These are phyloP conservation scores for Apiospora malaysiana DNA, from an alignment of 2,329 filamentous ascomycete species.

Conservation along the genomic window DNA sequence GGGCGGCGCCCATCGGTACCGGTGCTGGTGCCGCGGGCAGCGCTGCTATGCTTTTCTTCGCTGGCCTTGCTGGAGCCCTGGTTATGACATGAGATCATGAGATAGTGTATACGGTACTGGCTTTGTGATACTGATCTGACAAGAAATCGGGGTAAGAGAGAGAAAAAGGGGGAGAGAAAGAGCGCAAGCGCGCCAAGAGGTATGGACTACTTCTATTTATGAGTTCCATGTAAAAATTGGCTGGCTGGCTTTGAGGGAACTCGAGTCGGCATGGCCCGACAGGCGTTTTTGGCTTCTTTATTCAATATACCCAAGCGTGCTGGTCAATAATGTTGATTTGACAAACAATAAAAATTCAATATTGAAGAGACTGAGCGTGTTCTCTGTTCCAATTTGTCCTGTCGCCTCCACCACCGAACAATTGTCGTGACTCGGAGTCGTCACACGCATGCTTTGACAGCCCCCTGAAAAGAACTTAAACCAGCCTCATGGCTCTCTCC, in stretches of 20 bases:
- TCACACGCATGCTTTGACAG: too few relatives aligned
- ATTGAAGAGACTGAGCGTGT: background rate
- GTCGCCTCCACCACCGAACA: background rate
- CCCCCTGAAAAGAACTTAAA: too few relatives aligned
- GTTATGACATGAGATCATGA: background rate
- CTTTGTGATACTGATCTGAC: background rate
- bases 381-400: background rate
- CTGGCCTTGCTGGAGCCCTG: background rate
- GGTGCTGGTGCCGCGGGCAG: background rate
- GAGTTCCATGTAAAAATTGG: background rate
- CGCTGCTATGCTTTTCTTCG: background rate
- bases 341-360: background rate
- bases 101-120: background rate
- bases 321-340: background rate
- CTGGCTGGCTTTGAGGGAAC: background rate
- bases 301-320: constrained; percentile 17
- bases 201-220: constrained; percentile 3
- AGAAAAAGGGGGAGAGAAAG: background rate
- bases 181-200: too few relatives aligned
- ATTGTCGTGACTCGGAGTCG: too few relatives aligned
- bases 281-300: constrained; percentile 2
- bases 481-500: too few relatives aligned
- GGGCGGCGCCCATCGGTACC: background rate
- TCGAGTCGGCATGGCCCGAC: background rate
- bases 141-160: background rate